These are phyloP conservation scores for Suhomyces bokatorum DNA, from an alignment of 1,139 yeast species.

Conservation along the genomic window DNA sequence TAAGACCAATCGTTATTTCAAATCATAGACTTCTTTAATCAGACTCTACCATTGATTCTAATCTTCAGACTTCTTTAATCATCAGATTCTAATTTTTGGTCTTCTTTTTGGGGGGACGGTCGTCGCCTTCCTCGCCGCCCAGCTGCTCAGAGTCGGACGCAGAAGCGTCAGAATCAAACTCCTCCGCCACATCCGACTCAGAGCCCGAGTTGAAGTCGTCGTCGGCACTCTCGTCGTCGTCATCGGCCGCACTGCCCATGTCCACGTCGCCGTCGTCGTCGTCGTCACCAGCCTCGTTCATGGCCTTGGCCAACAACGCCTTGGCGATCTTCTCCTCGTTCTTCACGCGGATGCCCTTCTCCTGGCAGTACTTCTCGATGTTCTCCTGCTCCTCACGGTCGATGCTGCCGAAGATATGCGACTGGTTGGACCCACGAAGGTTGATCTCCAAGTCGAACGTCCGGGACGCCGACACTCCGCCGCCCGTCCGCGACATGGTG, in stretches of 20 bases:
- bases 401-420: constrained; percentile 86
- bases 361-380: constrained; percentile 72
- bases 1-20: too few relatives aligned
- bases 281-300: constrained; percentile 69
- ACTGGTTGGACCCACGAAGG: constrained; percentile 62
- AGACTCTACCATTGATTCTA: too few relatives aligned
- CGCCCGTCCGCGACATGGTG: constrained; percentile 87
- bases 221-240: constrained; percentile 67
- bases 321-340: constrained; percentile 90
- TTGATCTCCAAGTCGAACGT: constrained; percentile 89
- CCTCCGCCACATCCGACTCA: constrained; percentile 80
- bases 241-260: constrained; percentile 73
- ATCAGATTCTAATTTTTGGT: constrained; percentile 32
- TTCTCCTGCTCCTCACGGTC: constrained; percentile 85
- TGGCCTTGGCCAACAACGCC: constrained; percentile 72
- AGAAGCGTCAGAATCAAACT: constrained; percentile 74
- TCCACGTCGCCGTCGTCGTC: constrained; percentile 57
- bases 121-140: constrained; percentile 46
- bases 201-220: constrained; percentile 66
- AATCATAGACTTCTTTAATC: too few relatives aligned
- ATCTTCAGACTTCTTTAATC: too few relatives aligned
- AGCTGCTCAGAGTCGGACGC: constrained; percentile 38
- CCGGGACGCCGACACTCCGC: constrained; percentile 74
- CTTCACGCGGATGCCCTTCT: constrained; percentile 77
- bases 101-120: constrained; percentile 49